These are phyloP conservation scores for Schwanniomyces vanrijiae DNA, from an alignment of 805 yeast species.

Conservation along the genomic window DNA sequence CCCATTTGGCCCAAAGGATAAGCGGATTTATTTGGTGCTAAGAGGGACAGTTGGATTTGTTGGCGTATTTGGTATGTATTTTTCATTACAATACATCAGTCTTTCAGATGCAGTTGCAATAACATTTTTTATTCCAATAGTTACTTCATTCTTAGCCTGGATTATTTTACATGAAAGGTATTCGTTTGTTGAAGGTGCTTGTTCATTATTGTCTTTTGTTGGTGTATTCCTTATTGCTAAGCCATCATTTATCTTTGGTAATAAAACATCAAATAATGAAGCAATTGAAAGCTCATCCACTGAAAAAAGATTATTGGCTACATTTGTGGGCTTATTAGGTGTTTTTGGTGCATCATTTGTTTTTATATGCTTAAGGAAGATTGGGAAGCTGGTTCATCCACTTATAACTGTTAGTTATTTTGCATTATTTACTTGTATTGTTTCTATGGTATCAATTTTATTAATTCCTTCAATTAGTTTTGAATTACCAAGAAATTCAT, in stretches of 20 bases:
- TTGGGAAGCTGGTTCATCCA: conserved; percentile 81
- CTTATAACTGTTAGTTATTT: conserved; percentile 76
- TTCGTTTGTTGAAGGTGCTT: conserved; percentile 63
- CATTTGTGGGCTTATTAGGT: conserved; percentile 62
- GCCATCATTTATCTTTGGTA: conserved; percentile 71
- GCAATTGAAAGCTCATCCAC: conserved; percentile 53
- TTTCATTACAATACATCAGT: conserved; percentile 67
- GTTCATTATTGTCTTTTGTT: conserved; percentile 63
- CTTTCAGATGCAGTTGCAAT: conserved; percentile 82
- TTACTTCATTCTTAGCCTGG: conserved; percentile 75
- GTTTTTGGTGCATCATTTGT: conserved; percentile 70
- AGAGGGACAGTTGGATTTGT: conserved; percentile 76
- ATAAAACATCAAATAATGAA: conserved; percentile 31
- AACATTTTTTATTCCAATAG: conserved; percentile 74
- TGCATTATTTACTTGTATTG: conserved; percentile 57
- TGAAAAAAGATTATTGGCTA: conserved; percentile 58
- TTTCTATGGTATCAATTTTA: conserved; percentile 53
- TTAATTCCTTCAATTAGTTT: conserved; percentile 59
- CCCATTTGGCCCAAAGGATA: conserved; percentile 67
- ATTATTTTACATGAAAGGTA: conserved; percentile 63
- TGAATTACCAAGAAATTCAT: conserved; percentile 55
- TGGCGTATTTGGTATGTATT: conserved; percentile 81
- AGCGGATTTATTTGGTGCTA: conserved; percentile 51
- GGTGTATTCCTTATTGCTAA: conserved; percentile 84
- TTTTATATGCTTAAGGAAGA: conserved; percentile 67